These are phyloP conservation scores for Nigrospora oryzae DNA, from an alignment of 2,329 filamentous ascomycete species.

Conservation along the genomic window DNA sequence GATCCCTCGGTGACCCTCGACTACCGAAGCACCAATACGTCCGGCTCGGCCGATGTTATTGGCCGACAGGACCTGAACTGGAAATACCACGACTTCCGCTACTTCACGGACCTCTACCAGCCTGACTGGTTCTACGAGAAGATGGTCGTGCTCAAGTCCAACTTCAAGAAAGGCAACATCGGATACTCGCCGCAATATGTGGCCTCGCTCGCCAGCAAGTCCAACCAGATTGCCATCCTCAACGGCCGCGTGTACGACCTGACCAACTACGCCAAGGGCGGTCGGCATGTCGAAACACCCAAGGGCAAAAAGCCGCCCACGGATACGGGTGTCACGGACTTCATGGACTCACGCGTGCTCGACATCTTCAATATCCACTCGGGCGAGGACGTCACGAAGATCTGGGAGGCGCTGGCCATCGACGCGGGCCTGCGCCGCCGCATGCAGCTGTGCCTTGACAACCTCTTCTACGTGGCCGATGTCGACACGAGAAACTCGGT, in stretches of 20 bases:
- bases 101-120: constrained; percentile 70
- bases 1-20: constrained; percentile 73
- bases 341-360: constrained; percentile 71
- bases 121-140: constrained; percentile 91
- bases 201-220: constrained; percentile 53
- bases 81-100: constrained; percentile 88
- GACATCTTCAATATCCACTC: constrained; percentile 68
- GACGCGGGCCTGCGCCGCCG: constrained; percentile 45
- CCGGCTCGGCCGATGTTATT: constrained; percentile 56
- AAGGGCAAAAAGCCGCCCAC: constrained; percentile 38
- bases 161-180: constrained; percentile 79
- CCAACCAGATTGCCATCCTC: constrained; percentile 68
- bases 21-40: constrained; percentile 70
- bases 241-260: constrained; percentile 80
- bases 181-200: constrained; percentile 78
- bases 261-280: constrained; percentile 72
- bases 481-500: constrained; percentile 84
- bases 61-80: constrained; percentile 61
- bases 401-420: constrained; percentile 66
- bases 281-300: constrained; percentile 54
- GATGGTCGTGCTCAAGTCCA: constrained; percentile 67
- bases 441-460: constrained; percentile 82
- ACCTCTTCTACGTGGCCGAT: constrained; percentile 89
- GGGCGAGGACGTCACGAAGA: constrained; percentile 74
- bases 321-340: constrained; percentile 52